Evolutionary conservation across 495 filamentous ascomycete genomes (phyloP), one percentile per base, ranked within the genome.

Genomic region (Cladorrhinum samala): DNA sequence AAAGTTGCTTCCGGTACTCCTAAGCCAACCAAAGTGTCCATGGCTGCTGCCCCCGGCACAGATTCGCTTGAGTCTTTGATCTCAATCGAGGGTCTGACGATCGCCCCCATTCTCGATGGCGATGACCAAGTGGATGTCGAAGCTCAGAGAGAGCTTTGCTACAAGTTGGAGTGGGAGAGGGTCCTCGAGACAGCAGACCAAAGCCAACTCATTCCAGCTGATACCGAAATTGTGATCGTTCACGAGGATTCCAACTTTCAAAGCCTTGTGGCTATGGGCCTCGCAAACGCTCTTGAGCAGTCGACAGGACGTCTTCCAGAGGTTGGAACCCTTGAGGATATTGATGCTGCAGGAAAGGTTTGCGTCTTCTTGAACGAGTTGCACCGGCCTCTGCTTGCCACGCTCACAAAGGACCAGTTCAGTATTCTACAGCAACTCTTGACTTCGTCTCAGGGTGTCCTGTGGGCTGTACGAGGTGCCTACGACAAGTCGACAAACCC

Each of bases 141-240:
- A 16, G 52, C 52, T 3, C 57, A 64, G n/a, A 58, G 66, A 8
- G 70, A 75, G 53, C 64, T 75, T 7, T 75, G 72, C 58, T 82
- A 76, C 53, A 80, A 77, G 57, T 48, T 78, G 16, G 71, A 77
- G 19, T 82, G 76, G 72, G 77, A 80, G 54, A 76, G 68, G 0
- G 71, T 75, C 16, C 61, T 72, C 3, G 59, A 69, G 23, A 53
- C 65, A 54, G 43, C 49, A 11, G 36, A 54, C n/a, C 38, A 44
- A 14, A 41, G 17, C 13, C 55, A 53, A 11, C 53, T 49, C 1
- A 24, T 61, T 2, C 24, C 64, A 19, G 60, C 49, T 1, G 63
- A 68, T 18, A 49, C 61, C 9, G 59, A 70, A 3, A 64, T 76
- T n/a, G 69, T 65, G 39, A 79, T 79, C 45, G 65, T 77, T 8